phyloP scores from a whole-genome alignment of 768 basidiomycete species.

The Tulasnella sp. region DNA sequence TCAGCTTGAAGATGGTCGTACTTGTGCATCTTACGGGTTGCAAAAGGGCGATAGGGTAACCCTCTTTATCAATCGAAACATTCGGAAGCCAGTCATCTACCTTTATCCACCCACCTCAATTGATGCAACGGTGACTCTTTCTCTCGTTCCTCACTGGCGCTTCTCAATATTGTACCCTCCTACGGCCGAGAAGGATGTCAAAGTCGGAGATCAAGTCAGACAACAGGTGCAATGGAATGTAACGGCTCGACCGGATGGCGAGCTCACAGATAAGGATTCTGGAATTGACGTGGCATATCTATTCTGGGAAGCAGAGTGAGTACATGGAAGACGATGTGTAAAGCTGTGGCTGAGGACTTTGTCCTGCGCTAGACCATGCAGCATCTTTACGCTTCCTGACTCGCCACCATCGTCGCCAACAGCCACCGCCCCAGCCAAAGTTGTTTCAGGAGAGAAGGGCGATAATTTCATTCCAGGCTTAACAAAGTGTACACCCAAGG shows the following conservation, averaged over 20 bases:
- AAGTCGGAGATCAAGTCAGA: conserved; percentile 1
- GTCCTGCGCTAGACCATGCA: not conserved
- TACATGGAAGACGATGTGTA: not conserved
- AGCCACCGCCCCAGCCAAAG: not conserved
- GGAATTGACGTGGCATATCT: not conserved
- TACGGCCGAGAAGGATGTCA: not conserved
- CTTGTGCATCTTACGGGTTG: no score
- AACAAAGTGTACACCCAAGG: not conserved
- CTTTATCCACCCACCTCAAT: not conserved
- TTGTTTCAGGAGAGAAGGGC: no score
- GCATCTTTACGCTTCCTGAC: not conserved
- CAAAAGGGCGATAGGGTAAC: no score
- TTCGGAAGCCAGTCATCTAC: conserved; percentile 6
- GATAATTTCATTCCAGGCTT: no score
- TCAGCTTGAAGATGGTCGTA: no score
- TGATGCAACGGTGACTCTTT: not conserved
- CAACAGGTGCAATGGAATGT: not conserved
- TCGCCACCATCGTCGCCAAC: not conserved
- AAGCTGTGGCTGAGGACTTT: not conserved
- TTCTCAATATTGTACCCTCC: not conserved
- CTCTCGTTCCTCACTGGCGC: not conserved
- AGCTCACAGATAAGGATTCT: not conserved
- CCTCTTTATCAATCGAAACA: no score
- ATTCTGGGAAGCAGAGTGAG: conserved; percentile 4
- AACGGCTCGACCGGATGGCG: not conserved